Conservation (phyloP, 345 rosid genomes). For the Trapa incisa region DNA sequence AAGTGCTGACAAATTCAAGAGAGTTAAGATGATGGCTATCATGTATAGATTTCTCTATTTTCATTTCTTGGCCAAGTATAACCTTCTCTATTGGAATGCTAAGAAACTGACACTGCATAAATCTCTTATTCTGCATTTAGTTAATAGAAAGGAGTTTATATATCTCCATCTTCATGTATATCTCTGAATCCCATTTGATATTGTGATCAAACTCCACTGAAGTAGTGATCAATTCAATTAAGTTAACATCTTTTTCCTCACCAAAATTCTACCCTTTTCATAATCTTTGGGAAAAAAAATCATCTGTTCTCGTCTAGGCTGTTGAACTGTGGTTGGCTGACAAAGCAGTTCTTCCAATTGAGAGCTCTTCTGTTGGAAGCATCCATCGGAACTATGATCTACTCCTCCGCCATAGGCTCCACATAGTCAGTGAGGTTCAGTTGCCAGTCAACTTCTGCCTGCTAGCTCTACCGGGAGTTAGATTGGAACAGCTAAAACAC, state of each 20-base stretch:
- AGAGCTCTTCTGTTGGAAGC: conserved; percentile 46
- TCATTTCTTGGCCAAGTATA: too few relatives aligned
- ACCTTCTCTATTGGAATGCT: neutral
- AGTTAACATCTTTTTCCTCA: neutral
- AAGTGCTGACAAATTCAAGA: neutral
- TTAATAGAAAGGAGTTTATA: neutral
- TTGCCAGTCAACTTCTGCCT: conserved; percentile 35
- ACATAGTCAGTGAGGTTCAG: conserved; percentile 50
- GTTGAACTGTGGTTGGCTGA: conserved; percentile 48
- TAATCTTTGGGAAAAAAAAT: neutral
- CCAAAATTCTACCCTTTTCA: neutral
- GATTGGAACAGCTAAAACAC: conserved; percentile 33
- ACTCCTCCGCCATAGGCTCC: conserved; percentile 52
- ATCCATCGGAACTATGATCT: conserved; percentile 50
- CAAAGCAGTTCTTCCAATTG: conserved; percentile 55
- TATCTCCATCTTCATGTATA: neutral
- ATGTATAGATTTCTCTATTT: too few relatives aligned
- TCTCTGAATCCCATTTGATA: neutral
- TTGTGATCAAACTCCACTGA: neutral
- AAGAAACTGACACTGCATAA: neutral
- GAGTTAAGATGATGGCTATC: neutral
- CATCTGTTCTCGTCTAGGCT: conserved; percentile 24
- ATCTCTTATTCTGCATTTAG: neutral
- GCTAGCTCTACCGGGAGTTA: conserved; percentile 40
- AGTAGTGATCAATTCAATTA: neutral